phyloP scores from a whole-genome alignment of 371 early-diverging fungal genomes.

The Quaeritorhiza haematococci region DNA sequence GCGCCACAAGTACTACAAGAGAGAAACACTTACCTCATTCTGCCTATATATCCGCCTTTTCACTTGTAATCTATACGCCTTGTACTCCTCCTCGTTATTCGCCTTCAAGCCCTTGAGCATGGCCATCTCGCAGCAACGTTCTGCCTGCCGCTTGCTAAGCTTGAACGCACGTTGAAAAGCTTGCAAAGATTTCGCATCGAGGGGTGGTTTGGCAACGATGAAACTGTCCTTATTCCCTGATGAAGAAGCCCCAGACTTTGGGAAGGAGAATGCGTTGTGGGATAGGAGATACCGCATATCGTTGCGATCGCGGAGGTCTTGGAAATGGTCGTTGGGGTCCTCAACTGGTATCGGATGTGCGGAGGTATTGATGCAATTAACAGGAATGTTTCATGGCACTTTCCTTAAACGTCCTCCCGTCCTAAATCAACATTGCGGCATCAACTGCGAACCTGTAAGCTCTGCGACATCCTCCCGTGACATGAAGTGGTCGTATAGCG shows the following conservation, averaged over 20 bases:
- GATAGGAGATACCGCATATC: constrained; percentile 65
- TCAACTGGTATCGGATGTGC: too few relatives aligned
- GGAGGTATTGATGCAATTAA: too few relatives aligned
- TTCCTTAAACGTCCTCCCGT: background rate
- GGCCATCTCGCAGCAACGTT: constrained; percentile 73
- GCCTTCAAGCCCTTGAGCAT: constrained; percentile 51
- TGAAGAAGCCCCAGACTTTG: too few relatives aligned
- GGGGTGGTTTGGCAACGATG: too few relatives aligned
- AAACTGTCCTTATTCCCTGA: too few relatives aligned
- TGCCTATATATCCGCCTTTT: background rate
- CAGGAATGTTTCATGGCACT: background rate
- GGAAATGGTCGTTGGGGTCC: constrained; percentile 85
- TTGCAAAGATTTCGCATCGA: too few relatives aligned
- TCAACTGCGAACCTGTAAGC: constrained; percentile 48
- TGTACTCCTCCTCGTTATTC: constrained; percentile 43
- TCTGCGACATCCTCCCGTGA: constrained; percentile 54
- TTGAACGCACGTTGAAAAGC: too few relatives aligned
- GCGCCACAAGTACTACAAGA: too few relatives aligned
- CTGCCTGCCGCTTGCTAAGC: constrained; percentile 68
- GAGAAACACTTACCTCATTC: too few relatives aligned
- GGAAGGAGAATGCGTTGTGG: constrained; percentile 55
- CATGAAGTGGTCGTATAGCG: constrained; percentile 55
- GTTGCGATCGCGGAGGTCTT: constrained; percentile 76
- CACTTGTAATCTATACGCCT: constrained; percentile 51
- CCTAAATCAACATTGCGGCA: too few relatives aligned